Evolutionary conservation across 257 asterid genomes (phyloP), one percentile per base, ranked within the genome.

Genomic region (Jacaranda copaia): DNA sequence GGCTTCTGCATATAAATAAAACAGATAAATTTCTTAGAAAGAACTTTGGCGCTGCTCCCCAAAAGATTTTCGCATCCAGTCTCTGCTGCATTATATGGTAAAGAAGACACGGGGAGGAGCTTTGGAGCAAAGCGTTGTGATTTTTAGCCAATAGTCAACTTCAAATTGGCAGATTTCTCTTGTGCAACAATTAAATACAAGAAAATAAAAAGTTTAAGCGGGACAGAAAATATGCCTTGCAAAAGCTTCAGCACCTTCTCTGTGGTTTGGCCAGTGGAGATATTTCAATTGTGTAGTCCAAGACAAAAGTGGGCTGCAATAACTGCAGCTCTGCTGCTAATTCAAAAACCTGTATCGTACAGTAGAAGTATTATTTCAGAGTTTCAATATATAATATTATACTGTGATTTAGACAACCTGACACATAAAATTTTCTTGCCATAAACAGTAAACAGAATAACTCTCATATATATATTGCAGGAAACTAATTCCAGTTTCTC

Each of bases 251-350:
- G 79, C 78, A 94, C 98, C 97, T 93, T 88, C 98, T 86, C 75
- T 93, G 98, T 14, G 97, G 99, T 82, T 95, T 95, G 86, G 99
- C 98, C 12, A 95, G 91, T 16, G 99, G 98, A 36, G 99, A 95
- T 83, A 91, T 90, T 89, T 93, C 98, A 72, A 95, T 77, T 2
- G 99, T 98, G 83, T 95, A 95, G 78, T 95, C 99, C 96, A 95
- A 79, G 59, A 95, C 99, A 81, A 95, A 93, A 38, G 99, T 95
- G 49, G 99, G 99, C 76, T 93, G 99, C 76, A 93, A 74, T 53
- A 95, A 87, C 72, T 84, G 85, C 73, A 97, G 93, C 77, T 95
- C 99, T 58, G 93, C 98, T 49, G 77, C 86, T 53, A 87, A 77
- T 85, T 95, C 98, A 68, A 95, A 94, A 61, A 94, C 96, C 99